These are phyloP conservation scores for Phytophthora tentaculata DNA, from an alignment of 352 stramenopile species.

Conservation along the genomic window DNA sequence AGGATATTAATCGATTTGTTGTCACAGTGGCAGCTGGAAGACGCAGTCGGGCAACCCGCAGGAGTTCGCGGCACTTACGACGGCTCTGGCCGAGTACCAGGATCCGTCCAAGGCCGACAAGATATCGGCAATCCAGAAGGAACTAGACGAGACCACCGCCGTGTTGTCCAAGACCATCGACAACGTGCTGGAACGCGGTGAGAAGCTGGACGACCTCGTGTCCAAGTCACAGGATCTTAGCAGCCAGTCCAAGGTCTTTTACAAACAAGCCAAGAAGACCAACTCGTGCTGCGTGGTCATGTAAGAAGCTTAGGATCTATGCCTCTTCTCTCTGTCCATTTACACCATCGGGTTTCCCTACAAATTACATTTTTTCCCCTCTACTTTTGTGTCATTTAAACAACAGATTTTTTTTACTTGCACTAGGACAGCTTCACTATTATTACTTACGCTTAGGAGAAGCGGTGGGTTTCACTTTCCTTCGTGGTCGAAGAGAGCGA, in stretches of 20 bases:
- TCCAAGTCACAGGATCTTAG: conserved; percentile 98
- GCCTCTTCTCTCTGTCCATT: conserved; percentile 18
- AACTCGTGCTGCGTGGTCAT: conserved; percentile 98
- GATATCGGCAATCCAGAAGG: conserved; percentile 99
- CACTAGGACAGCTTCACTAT: conserved; percentile 18
- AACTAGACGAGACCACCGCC: conserved; percentile 99
- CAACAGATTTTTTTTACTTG: conserved; percentile 39
- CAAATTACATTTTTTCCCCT: conserved; percentile 33
- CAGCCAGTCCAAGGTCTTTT: conserved; percentile 99
- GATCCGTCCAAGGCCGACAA: conserved; percentile 99
- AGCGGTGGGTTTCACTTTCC: conserved; percentile 41
- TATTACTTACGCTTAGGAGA: conserved; percentile 50
- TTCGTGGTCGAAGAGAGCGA: conserved; percentile 65
- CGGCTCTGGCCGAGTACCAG: conserved; percentile 97
- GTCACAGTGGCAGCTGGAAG: conserved; percentile 67
- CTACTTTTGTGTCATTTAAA: conserved; percentile 41
- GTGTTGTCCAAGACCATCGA: conserved; percentile 99
- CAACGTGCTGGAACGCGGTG: conserved; percentile 97
- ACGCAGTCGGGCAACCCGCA: conserved; percentile 71
- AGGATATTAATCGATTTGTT: conserved; percentile 18
- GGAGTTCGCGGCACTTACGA: conserved; percentile 90
- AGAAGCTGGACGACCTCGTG: conserved; percentile 99
- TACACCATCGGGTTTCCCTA: conserved; percentile 26
- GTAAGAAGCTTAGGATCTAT: conserved; percentile 50
- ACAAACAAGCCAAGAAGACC: conserved; percentile 99